phyloP scores from a whole-genome alignment of 371 early-diverging fungal genomes.

The Actinomortierella wolfii region DNA sequence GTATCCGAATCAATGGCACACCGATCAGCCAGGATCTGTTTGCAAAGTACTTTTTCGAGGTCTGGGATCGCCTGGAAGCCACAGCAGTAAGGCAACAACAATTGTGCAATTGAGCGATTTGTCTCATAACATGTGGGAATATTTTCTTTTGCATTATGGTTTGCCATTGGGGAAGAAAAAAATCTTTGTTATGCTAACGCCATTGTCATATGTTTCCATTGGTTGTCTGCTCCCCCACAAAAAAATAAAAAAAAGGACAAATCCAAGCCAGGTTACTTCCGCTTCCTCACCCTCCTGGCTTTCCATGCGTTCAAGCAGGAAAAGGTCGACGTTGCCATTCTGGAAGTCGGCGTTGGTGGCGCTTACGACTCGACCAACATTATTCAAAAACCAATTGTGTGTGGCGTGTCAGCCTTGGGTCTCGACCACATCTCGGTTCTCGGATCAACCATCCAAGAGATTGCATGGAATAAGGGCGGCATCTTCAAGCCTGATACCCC shows the following conservation, averaged over 20 bases:
- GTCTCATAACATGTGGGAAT: neutral
- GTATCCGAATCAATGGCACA: constrained; percentile 89
- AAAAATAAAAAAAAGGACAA: constrained; percentile 29
- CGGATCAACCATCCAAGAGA: constrained; percentile 76
- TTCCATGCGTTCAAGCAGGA: constrained; percentile 88
- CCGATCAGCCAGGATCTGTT: constrained; percentile 80
- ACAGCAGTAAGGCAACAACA: constrained; percentile 39
- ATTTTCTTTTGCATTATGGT: neutral
- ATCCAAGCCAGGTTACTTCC: constrained; percentile 85
- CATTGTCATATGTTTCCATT: constrained; percentile 8
- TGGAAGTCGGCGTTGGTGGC: constrained; percentile 90
- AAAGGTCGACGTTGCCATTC: constrained; percentile 77
- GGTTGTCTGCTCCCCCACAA: too few relatives aligned
- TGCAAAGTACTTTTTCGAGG: constrained; percentile 86
- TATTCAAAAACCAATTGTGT: constrained; percentile 70
- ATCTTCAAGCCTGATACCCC: constrained; percentile 84
- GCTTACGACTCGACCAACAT: constrained; percentile 87
- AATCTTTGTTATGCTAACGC: neutral
- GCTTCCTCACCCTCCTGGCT: constrained; percentile 89
- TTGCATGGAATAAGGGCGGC: constrained; percentile 96
- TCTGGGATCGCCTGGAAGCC: constrained; percentile 77
- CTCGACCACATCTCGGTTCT: constrained; percentile 78
- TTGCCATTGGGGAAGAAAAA: neutral
- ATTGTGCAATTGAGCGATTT: neutral
- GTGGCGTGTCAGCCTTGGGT: constrained; percentile 84